Evolutionary conservation across 371 early-diverging fungal genomes (phyloP), one percentile per base, ranked within the genome.

Genomic region (Modicella reniformis): DNA sequence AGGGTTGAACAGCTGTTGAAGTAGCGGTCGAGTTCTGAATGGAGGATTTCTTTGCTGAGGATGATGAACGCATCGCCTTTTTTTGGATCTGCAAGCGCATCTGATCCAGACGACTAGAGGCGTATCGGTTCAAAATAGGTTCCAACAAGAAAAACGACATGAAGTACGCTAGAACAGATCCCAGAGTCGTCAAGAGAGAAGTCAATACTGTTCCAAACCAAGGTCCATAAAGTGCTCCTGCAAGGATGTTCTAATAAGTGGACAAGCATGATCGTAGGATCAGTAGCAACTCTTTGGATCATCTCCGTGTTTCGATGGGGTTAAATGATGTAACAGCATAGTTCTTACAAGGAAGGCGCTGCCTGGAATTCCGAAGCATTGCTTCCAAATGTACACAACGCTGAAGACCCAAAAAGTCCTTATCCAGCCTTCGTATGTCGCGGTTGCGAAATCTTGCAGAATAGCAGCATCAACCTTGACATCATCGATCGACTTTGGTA

Each of bases 201-300:
- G 81, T 81, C 60, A 81, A 58, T 8, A 81, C 17, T 0, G 80
- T 81, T 13, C 80, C 81, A 47, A 71, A 65, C 67, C 79, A 70
- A 17, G 81, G 75, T 49, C 81, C 81, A 64, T 81, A 81, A 12
- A 81, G 48, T 17, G 81, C 81, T 12, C 81, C 81, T 15, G 81
- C 81, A 52, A 81, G 52, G 40, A 81, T 71, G 41, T 81, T 81
- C 81, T 81, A 52, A 30, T 21, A 49, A 29, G 6, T 17, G 17
- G 44, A 19, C 17, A 19, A 17, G 6, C 3, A 17, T 17, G 17
- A 44, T 17, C 3, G 6, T 3, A 44, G n/a, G 44, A 17, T 44
- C 17, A 44, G 44, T 19, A 44, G 12, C 17, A 44, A n/a, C n/a
- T n/a, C n/a, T n/a, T n/a, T n/a, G n/a, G n/a, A n/a, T n/a, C n/a